phyloP scores from a whole-genome alignment of 352 stramenopile species.

The Phytophthora pistaciae region DNA sequence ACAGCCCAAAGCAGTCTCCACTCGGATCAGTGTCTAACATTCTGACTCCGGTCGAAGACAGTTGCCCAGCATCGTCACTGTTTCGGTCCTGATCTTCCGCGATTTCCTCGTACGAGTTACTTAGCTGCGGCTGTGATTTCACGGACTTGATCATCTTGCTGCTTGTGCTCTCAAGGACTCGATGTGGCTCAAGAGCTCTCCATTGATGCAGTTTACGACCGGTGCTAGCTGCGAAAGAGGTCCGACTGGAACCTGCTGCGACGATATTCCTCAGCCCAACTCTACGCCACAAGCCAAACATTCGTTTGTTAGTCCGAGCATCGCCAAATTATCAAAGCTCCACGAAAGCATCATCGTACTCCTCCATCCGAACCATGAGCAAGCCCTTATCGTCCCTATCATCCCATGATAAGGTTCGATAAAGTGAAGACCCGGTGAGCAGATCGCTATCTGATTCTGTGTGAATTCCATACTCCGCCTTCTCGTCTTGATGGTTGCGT shows the following conservation, averaged over 20 bases:
- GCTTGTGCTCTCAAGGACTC: conserved; percentile 9
- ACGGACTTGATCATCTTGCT: not conserved
- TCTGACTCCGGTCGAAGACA: not conserved
- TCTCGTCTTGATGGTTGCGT: conserved; percentile 27
- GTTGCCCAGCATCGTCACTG: not conserved
- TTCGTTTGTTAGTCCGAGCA: not conserved
- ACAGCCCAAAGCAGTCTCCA: conserved; percentile 63
- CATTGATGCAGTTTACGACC: conserved; percentile 53
- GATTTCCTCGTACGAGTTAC: not conserved
- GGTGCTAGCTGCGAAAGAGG: conserved; percentile 41
- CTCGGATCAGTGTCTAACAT: conserved; percentile 37
- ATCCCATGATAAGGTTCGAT: conserved; percentile 10
- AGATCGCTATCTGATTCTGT: conserved; percentile 20
- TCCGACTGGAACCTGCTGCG: conserved; percentile 22
- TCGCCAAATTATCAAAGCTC: not conserved
- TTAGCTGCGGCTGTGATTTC: not conserved
- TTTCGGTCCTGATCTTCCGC: not conserved
- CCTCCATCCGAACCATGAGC: conserved; percentile 42
- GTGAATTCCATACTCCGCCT: conserved; percentile 16
- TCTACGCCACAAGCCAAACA: conserved; percentile 28
- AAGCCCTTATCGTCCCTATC: conserved; percentile 21
- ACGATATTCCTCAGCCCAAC: conserved; percentile 47
- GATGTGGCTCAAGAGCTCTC: conserved; percentile 30
- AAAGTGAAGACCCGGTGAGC: conserved; percentile 9
- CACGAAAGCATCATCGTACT: conserved; percentile 27